Evolutionary conservation across 208 protist genomes (phyloP), one percentile per base, ranked within the genome.

Genomic region (Wallacemonas sp.): DNA sequence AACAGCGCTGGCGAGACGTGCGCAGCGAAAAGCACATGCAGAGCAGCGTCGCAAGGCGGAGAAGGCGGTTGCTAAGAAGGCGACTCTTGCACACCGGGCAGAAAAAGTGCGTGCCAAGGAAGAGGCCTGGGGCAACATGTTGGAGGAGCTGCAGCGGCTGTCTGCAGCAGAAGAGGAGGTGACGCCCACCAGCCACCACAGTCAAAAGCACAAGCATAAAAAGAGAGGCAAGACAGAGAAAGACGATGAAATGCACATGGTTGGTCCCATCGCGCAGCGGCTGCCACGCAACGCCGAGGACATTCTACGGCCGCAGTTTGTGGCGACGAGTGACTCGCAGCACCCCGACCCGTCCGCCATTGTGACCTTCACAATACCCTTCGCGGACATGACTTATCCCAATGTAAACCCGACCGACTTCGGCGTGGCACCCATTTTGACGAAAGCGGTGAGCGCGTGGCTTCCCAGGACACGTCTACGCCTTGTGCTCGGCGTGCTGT

Each of bases 341-440:
- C 44, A 49, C 17, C 44, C 44, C 12, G 19, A 49, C 19, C 44
- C 44, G 19, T 11, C 19, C 17, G 12, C 44, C 17, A 19, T 1
- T 19, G 19, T 22, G 12, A 15, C 15, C 8, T 9, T 22, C 17
- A 9, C 46, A 8, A 39, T 72, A 27, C 88, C 88, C 11, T 94
- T 90, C 58, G 53, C 54, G 12, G 27, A 46, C 12, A 77, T 91
- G 64, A 62, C 61, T n/a, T 94, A 89, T 65, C 88, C 88, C 2
- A 94, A 77, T 45, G 63, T 89, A 17, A 66, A 73, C 4, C 88
- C 84, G 41, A 76, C 80, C 1, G 77, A 87, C 38, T 62, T 79
- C 39, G 82, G 82, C 1, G 46, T 88, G 6, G 62, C 34, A 2
- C 31, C 72, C 12, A 64, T 94, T 24, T 60, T 94, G n/a, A 54